Conservation (phyloP, 2,329 filamentous ascomycete species). For the Colletotrichum somersetense region DNA sequence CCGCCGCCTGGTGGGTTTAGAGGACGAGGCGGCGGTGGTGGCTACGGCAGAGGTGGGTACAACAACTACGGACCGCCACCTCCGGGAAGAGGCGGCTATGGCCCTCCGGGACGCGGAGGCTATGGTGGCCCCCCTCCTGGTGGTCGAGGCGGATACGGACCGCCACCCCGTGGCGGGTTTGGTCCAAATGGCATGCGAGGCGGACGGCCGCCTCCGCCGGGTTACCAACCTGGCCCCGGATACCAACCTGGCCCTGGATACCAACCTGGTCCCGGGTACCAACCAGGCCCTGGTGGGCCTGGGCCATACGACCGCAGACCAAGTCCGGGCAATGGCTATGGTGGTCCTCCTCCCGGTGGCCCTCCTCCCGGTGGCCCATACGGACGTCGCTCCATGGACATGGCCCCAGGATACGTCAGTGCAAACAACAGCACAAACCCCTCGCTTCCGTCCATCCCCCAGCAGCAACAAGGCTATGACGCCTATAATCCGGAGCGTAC, state of each 20-base stretch:
- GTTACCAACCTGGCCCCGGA: conserved; percentile 53
- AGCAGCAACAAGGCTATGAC: conserved; percentile 55
- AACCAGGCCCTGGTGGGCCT: conserved; percentile 40
- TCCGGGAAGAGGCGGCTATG: conserved; percentile 60
- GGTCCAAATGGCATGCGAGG: conserved; percentile 52
- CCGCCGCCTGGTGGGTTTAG: conserved; percentile 58
- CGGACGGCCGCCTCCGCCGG: conserved; percentile 58
- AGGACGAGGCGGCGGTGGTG: conserved; percentile 55
- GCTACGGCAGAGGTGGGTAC: conserved; percentile 60
- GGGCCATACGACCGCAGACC: conserved; percentile 55
- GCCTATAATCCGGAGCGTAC: conserved; percentile 59
- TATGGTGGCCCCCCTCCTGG: conserved; percentile 52
- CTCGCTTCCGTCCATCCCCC: conserved; percentile 53
- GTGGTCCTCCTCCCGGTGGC: conserved; percentile 20
- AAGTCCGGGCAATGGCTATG: conserved; percentile 54
- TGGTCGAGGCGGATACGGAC: conserved; percentile 62
- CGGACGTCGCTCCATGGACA: conserved; percentile 50
- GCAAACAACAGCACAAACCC: conserved; percentile 52
- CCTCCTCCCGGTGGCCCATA: conserved; percentile 47
- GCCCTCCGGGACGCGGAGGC: conserved; percentile 52
- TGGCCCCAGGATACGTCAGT: conserved; percentile 53
- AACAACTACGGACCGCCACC: conserved; percentile 30
- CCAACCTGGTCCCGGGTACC: conserved; percentile 15
- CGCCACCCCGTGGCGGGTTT: conserved; percentile 53
- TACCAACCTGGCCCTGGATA: conserved; percentile 16